A percentile compares a stretch with the other conserved stretches of the same genome.
Conservation (phyloP, 352 stramenopile species). For the Pythium phragmiticola region DNA sequence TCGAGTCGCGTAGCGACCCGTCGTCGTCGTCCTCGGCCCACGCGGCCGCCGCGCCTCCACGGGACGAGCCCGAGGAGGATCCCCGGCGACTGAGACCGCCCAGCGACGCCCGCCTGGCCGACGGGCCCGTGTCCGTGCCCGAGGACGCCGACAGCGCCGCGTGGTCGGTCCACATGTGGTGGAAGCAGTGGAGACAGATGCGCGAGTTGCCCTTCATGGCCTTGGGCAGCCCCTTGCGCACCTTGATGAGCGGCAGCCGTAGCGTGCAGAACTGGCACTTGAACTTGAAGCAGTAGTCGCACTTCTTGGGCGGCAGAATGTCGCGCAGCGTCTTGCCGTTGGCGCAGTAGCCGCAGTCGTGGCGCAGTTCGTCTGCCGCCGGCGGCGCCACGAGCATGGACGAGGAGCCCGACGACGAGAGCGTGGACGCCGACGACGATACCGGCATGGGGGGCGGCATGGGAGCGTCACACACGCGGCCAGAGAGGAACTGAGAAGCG, state of each 20-base stretch:
- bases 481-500: neutral
- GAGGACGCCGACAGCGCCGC: neutral
- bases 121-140: neutral
- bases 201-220: constrained; percentile 52
- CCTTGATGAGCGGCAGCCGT: constrained; percentile 46
- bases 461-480: neutral
- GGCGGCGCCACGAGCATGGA: neutral
- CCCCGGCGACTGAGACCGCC: neutral
- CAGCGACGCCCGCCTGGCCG: constrained; percentile 1
- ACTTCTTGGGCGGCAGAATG: constrained; percentile 51
- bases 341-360: constrained; percentile 38
- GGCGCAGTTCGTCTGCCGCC: constrained; percentile 6
- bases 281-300: constrained; percentile 54
- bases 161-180: constrained; percentile 37
- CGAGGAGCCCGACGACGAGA: constrained; percentile 11
- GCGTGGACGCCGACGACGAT: constrained; percentile 11
- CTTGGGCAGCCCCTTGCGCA: constrained; percentile 43
- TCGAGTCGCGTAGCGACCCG: constrained; percentile 12
- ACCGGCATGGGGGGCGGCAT: neutral
- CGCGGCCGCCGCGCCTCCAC: neutral
- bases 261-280: constrained; percentile 67
- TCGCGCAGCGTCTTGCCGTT: constrained; percentile 50
- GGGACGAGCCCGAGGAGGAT: constrained; percentile 3
- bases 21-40: constrained; percentile 18
- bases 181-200: constrained; percentile 56